Base-by-base conservation (phyloP, 2,329 filamentous ascomycete genomes). In the Ceratocystis cacaofunesta region DNA sequence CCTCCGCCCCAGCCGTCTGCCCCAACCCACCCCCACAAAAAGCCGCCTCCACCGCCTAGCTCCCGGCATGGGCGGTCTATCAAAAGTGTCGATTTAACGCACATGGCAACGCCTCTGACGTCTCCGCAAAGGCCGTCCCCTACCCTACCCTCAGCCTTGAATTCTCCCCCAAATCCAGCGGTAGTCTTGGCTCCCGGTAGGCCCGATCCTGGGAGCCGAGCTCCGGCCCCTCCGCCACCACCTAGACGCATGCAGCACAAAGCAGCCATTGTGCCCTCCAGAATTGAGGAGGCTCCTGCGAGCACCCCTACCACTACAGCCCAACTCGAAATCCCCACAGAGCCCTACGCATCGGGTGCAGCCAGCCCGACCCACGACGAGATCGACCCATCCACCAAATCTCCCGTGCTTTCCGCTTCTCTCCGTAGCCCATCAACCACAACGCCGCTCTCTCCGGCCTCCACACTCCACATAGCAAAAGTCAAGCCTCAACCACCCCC, bases 41-140 rank as follows among this genome's bases (percentile, higher is more conserved):
- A 83, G 74, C 87, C 87, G 15, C 88, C 89, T 4, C 87, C 87
- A 5, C 88, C 88, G 25, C 80, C 80, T 10, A 90, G 82, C 71
- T 90, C 87, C 63, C 84, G 88, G 65, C 88, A 92, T 75, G 90
- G 90, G 3, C 92, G 87, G 74, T 79, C 86, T 19, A 87, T 92
- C 69, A 84, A 80, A 69, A 73, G 77, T 55, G 76, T 80, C 70
- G 69, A 77, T 67, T 76, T 75, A 63, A 72, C 78, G 67, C 69
- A 77, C 72, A 66, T 32, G 17, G 25, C 32, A 12, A 4, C 55
- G 25, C 17, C 55, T 10, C 55, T 58, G 5, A 25, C 48, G 12
- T 58, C 55, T 17, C 28, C 55, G 7, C 55, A 36, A 30, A 28
- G 55, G 8, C 25, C 25, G 17, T 8, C 12, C 17, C 55, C 28